Percentiles rank a stretch among this genome's conserved stretches.
Evolutionary conservation across 2,329 filamentous ascomycete genomes (phyloP).

Genomic region (Epichloe sibirici): DNA sequence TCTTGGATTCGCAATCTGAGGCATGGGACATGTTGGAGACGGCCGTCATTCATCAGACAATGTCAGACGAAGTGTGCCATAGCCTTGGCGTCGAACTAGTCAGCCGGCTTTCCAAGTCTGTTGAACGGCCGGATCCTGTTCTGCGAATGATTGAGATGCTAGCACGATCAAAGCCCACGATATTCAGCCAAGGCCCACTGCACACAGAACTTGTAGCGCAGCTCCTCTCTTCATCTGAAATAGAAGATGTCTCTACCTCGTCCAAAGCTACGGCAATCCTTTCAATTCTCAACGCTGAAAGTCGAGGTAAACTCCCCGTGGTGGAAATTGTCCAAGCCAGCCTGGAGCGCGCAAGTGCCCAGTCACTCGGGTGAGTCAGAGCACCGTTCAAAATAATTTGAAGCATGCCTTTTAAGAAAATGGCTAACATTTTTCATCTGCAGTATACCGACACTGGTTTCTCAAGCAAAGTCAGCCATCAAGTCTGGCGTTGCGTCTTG

Average conservation of each 20-base stretch:
- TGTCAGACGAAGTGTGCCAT: slow-evolving; percentile 24
- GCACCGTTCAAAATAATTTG: neutral
- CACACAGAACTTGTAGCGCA: slow-evolving; percentile 40
- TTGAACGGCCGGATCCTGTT: slow-evolving; percentile 16
- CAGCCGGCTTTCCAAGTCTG: slow-evolving; percentile 19
- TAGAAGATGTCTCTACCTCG: slow-evolving; percentile 26
- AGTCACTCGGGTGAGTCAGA: slow-evolving; percentile 40
- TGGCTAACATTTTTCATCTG: neutral
- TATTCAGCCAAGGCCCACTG: slow-evolving; percentile 31
- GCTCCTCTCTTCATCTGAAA: slow-evolving; percentile 42
- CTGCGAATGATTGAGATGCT: slow-evolving; percentile 37
- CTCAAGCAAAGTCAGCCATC: slow-evolving; percentile 27
- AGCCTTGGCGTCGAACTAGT: slow-evolving; percentile 24
- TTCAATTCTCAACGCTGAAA: slow-evolving; percentile 31
- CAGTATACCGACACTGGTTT: slow-evolving; percentile 40
- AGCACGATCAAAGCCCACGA: slow-evolving; percentile 29
- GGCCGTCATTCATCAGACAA: slow-evolving; percentile 28
- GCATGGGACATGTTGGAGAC: slow-evolving; percentile 37
- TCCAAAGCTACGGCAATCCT: slow-evolving; percentile 31
- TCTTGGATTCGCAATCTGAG: slow-evolving; percentile 20
- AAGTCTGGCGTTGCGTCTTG: slow-evolving; percentile 15
- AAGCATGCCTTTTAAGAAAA: neutral
- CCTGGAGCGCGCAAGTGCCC: slow-evolving; percentile 34
- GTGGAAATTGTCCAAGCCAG: slow-evolving; percentile 42
- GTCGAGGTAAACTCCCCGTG: slow-evolving; percentile 30